A percentile compares a stretch with the other conserved stretches of the same genome.
Conservation (phyloP, 2,329 filamentous ascomycete species). For the Escovopsis weberi region DNA sequence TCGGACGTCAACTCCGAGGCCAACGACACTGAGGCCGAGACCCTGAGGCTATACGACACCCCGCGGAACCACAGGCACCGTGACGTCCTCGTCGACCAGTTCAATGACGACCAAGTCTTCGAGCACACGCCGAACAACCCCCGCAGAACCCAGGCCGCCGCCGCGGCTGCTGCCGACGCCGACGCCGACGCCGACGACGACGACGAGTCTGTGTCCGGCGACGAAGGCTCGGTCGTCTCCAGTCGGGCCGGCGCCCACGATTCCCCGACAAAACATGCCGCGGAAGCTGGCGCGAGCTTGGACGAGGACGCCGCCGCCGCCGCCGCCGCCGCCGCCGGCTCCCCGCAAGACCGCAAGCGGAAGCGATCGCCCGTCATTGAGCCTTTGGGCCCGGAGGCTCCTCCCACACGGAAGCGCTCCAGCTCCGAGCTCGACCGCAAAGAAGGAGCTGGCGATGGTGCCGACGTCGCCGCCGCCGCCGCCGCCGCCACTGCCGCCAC, state of each 20-base stretch:
- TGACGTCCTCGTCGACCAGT: constrained; percentile 44
- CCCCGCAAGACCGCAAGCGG: constrained; percentile 29
- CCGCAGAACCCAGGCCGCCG: constrained; percentile 31
- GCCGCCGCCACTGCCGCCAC: constrained; percentile 6
- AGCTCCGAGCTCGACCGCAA: constrained; percentile 26
- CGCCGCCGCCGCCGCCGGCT: constrained; percentile 10
- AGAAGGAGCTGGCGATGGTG: constrained; percentile 22
- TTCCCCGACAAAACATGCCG: constrained; percentile 20
- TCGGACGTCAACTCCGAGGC: constrained; percentile 26
- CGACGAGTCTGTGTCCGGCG: constrained; percentile 27
- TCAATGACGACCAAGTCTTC: constrained; percentile 37
- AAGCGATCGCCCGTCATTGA: constrained; percentile 34
- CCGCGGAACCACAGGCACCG: constrained; percentile 52
- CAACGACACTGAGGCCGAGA: constrained; percentile 76
- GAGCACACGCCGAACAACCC: constrained; percentile 68
- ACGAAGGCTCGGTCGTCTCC: constrained; percentile 20
- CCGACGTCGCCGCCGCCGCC: constrained; percentile 12
- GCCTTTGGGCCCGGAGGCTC: constrained; percentile 29
- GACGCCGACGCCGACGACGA: constrained; percentile 25
- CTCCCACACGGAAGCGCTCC: constrained; percentile 39
- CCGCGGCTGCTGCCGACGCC: constrained; percentile 25
- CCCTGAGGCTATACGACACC: constrained; percentile 83
- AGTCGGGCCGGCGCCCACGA: constrained; percentile 22
- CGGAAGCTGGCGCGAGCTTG: constrained; percentile 13
- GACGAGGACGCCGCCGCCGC: constrained; percentile 12